Conservation (phyloP, 129 eudicot genomes). For the Gnaphalium uliginosum region DNA sequence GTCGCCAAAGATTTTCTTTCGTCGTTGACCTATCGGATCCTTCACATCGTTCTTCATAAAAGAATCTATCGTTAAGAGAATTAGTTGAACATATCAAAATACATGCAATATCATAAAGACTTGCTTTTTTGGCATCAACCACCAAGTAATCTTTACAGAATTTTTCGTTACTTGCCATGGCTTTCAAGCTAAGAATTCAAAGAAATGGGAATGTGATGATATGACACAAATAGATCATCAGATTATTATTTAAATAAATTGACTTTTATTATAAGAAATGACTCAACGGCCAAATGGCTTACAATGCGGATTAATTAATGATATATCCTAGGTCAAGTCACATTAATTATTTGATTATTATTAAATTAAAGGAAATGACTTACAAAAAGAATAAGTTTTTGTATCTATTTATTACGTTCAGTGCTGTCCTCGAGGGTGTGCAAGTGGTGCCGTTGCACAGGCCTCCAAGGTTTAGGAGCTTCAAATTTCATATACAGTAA, state of each 20-base stretch:
- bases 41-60: constrained; percentile 30
- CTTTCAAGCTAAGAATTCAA: constrained; percentile 42
- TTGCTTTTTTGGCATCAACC: constrained; percentile 57
- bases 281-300: background rate
- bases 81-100: constrained; percentile 37
- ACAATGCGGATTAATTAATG: constrained; percentile 1
- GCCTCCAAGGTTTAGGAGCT: no score
- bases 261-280: constrained; percentile 17
- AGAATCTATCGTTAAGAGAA: constrained; percentile 27
- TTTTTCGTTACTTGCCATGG: constrained; percentile 40
- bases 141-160: constrained; percentile 48
- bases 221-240: background rate
- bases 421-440: no score
- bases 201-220: constrained; percentile 14
- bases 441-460: no score
- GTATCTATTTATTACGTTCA: no score
- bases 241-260: background rate
- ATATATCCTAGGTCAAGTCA: background rate
- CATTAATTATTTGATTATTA: background rate
- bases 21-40: constrained; percentile 7
- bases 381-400: no score
- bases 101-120: constrained; percentile 39
- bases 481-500: no score
- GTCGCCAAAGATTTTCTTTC: constrained; percentile 13
- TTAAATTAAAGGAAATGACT: background rate